Base-by-base conservation (phyloP, 768 basidiomycete species). In the Phlebiopsis flavidoalba region DNA sequence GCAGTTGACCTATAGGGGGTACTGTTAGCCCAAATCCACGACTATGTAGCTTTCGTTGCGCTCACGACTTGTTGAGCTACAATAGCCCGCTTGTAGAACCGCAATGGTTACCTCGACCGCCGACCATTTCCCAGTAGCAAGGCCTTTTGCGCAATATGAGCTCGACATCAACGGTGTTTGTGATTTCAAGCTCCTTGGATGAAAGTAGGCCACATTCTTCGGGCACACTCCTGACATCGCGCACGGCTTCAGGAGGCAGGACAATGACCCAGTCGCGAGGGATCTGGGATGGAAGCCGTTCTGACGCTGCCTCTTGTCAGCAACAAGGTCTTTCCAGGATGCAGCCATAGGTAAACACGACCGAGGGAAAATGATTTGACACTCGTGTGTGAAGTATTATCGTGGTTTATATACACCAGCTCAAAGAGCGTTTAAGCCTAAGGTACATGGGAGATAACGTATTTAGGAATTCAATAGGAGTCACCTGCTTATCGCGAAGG, bases 1-100 rank as follows among this genome's bases (percentile, higher is more conserved):
- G 69, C 92, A 93, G 64, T 92, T 92, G 5, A 84, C 84, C 89
- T 91, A 43, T 58, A 46, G 21, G 19, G 14, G 46, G 15, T 12
- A 36, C n/a, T 15, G 24, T 26, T 51, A n/a, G 6, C 19, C 21
- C 14, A 31, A 49, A 11, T 17, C 69, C 81, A 67, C 54, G 21
- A 15, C 6, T 31, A 26, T 8, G 24, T 12, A 5, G 4, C 24
- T 10, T 51, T 24, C 22, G 33, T 11, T 26, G 24, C n/a, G 33
- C 57, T 35, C 57, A 89, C 89, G 15, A 92, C 69, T 65, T 92
- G 90, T 50, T 94, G 91, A 3, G 91, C 91, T 48, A 94, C 71
- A 48, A 89, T 80, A 0, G 92, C 92, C 47, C 90, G 76, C 71
- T 92, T 92, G 65, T 80, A 84, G 72, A 87, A 93, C 0, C n/a